Percentiles rank a stretch among this genome's conserved stretches.
Evolutionary conservation across 2,329 filamentous ascomycete species (phyloP).

Genomic region (Thielaviopsis euricoi): DNA sequence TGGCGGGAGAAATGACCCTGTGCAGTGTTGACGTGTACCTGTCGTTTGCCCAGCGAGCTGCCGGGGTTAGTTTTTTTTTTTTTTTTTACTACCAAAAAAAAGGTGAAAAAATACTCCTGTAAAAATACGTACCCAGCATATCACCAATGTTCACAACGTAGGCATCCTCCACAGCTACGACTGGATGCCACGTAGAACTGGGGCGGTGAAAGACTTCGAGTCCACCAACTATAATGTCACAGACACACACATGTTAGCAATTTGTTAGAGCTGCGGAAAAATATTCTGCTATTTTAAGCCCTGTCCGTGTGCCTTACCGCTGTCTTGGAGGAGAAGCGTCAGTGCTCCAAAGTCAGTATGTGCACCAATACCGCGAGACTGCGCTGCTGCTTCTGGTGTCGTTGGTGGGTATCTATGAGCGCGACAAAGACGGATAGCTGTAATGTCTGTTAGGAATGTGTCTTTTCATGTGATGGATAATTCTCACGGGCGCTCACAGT

Average conservation of each 20-base stretch:
- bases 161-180: conserved; percentile 12
- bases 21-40: conserved; percentile 19
- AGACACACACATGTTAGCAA: no score
- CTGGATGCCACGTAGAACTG: conserved; percentile 2
- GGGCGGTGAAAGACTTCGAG: neutral
- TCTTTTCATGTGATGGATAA: neutral
- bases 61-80: no score
- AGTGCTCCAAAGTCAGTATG: conserved; percentile 17
- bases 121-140: conserved; percentile 11
- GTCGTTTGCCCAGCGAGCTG: conserved; percentile 17
- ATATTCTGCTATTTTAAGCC: conserved; percentile 3
- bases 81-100: neutral
- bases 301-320: conserved; percentile 12
- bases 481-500: neutral
- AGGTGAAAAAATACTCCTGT: no score
- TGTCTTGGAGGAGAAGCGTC: conserved; percentile 16
- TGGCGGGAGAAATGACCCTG: conserved; percentile 17
- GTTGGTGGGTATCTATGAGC: neutral
- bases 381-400: neutral
- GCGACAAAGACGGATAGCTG: neutral
- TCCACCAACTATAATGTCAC: neutral
- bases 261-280: neutral
- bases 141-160: conserved; percentile 18
- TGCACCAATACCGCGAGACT: conserved; percentile 12
- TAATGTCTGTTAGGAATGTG: neutral